Evolutionary conservation across 1,284 basidiomycete species (phyloP).

Genomic region (Ceratobasidium sp.): DNA sequence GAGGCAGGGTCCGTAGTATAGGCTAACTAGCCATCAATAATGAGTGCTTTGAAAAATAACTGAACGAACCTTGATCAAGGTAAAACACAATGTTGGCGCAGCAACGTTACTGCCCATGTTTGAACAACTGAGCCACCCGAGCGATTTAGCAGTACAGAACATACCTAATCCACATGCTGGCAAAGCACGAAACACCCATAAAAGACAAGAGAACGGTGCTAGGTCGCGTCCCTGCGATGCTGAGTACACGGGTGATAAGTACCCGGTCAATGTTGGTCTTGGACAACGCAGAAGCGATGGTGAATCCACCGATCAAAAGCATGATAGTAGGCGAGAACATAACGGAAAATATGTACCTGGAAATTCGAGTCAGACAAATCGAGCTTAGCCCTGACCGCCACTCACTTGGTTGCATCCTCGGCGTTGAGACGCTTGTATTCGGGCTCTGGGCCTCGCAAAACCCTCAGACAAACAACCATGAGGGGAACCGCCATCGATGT

Average conservation of each 20-base stretch:
- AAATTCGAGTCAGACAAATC: background rate
- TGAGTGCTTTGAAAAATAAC: background rate
- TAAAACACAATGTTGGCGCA: slow-evolving; percentile 96
- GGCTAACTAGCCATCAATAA: slow-evolving; percentile 62
- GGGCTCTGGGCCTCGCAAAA: slow-evolving; percentile 73
- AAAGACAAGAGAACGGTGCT: slow-evolving; percentile 89
- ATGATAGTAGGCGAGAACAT: slow-evolving; percentile 96
- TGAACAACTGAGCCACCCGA: background rate
- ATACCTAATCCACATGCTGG: slow-evolving; percentile 98
- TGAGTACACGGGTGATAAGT: slow-evolving; percentile 90
- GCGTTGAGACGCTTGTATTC: slow-evolving; percentile 65
- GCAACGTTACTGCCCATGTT: slow-evolving; percentile 81
- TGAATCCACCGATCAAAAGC: slow-evolving; percentile 97
- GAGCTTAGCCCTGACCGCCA: background rate
- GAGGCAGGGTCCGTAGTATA: slow-evolving; percentile 90
- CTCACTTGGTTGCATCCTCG: slow-evolving; percentile 80
- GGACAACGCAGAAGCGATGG: slow-evolving; percentile 94
- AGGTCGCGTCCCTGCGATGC: slow-evolving; percentile 88
- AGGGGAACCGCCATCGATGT: slow-evolving; percentile 92
- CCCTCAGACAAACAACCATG: slow-evolving; percentile 84
- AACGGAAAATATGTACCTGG: slow-evolving; percentile 74
- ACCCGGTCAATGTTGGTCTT: slow-evolving; percentile 98
- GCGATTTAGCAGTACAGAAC: slow-evolving; percentile 47
- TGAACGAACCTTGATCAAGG: slow-evolving; percentile 82
- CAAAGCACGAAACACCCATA: slow-evolving; percentile 97